Evolutionary conservation across 192 early-diverging fungal genomes (phyloP), one percentile per base, ranked within the genome.

Genomic region (Mortierella claussenii): DNA sequence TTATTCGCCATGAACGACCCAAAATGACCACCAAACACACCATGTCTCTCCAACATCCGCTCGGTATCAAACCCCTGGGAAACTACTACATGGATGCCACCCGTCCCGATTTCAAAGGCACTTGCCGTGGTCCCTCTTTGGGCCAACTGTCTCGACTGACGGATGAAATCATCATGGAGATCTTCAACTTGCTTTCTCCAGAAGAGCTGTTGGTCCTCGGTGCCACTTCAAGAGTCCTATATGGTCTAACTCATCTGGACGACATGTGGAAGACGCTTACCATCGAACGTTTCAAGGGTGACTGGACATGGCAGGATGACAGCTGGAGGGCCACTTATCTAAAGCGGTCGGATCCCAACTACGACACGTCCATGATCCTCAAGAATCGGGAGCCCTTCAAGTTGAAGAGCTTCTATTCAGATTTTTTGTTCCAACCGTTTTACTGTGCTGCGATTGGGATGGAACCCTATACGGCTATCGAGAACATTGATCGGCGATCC

Each of bases 301-400:
- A 69, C 21, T 89, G 84, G 68, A 23, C 33, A 40, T 89, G 87
- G 79, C 40, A 69, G 26, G 73, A 58, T 15, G 62, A 64, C 17
- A 85, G 70, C 4, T 92, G 90, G 90, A 67, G 80, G n/a, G 73
- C 83, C 2, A 90, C 87, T 2, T 92, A 68, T 42, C 53, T 78
- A 23, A 73, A 73, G 34, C 59, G 62, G 48, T 78, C 60, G 1
- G 67, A 74, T 27, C 64, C 37, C 8, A 34, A 44, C 1, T 60
- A 78, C 27, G 62, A 78, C 27, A 52, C 78, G 0, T 61, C 56
- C 6, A 34, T 44, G 26, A 60, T 73, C 21, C 66, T 66, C 20
- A 23, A 54, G 32, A 75, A 80, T 48, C 31, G 68, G 23, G 40
- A 55, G 3, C 69, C 68, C 15, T 60, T 89, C 43, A 68, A 73